Percentiles rank a stretch among this genome's conserved stretches.
phyloP scores from a whole-genome alignment of 371 early-diverging fungal species.

The Nosema muscidifuracis region DNA sequence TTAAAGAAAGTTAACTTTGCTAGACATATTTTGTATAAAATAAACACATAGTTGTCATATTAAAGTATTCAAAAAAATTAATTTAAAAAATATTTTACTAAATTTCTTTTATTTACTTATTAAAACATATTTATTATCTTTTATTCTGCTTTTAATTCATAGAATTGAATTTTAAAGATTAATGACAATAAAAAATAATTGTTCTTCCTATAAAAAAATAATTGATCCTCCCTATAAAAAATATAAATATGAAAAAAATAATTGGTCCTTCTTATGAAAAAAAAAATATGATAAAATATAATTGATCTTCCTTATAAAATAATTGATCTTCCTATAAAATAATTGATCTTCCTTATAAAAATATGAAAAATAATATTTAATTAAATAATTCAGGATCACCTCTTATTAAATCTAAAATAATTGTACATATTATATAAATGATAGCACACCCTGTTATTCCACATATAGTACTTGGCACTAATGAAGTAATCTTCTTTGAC shows the following conservation, averaged over 20 bases:
- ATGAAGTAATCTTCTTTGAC: neutral
- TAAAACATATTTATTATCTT: neutral
- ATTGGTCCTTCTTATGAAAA: too few species aligned
- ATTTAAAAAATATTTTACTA: neutral
- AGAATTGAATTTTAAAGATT: too few species aligned
- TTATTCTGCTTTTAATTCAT: too few species aligned
- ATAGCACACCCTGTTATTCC: neutral
- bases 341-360: too few species aligned
- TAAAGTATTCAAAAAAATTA: neutral
- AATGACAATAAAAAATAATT: too few species aligned
- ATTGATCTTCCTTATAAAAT: too few species aligned
- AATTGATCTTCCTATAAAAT: too few species aligned
- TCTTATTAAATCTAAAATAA: neutral
- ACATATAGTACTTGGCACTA: neutral
- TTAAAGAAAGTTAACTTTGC: constrained; percentile 61
- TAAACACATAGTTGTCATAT: constrained; percentile 30
- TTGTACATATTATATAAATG: constrained; percentile 13
- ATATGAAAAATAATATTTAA: too few species aligned
- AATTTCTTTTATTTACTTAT: neutral
- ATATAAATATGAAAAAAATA: too few species aligned
- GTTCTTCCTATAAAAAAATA: too few species aligned
- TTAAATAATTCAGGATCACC: constrained; percentile 1
- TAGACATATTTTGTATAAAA: constrained; percentile 60
- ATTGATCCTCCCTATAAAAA: too few species aligned
- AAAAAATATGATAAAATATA: too few species aligned